Base-by-base conservation (phyloP, 768 basidiomycete species). In the Neoboletus magnificus region DNA sequence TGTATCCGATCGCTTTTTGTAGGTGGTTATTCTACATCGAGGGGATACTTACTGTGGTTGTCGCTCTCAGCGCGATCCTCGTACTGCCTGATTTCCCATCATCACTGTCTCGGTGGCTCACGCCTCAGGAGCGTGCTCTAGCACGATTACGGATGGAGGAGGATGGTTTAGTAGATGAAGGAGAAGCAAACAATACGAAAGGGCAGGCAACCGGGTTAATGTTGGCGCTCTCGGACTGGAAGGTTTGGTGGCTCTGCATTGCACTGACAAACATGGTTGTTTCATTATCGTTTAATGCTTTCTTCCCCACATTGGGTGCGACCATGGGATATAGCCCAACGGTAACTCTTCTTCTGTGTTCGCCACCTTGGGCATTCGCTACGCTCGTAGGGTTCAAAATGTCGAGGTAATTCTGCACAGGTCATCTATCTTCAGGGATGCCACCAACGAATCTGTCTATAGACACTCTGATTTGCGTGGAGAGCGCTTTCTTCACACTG, bases 161-260 rank as follows among this genome's bases (percentile, higher is more conserved):
- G 62, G 89, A 90, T 54, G 82, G 82, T 32, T 74, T 81, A 16
- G 74, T 77, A 12, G 82, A 84, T 52, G 73, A 80, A 42, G 73
- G 72, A 30, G 74, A 80, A 56, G 76, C 72, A 10, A 76, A 78
- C 48, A 45, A 49, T 22, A 45, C 44, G 25, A 56, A 71, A 11
- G 73, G 69, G 6, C 72, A 27, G 25, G 61, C 67, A 15, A 68
- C 71, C 23, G 88, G 87, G 10, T 65, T 91, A 4, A 58, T 70
- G 10, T 65, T 86, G 58, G 87, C 91, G 12, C 40, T 90, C 53
- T 76, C 75, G 20, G 92, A 94, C 64, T 84, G 86, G 87, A 89
- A 86, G 68, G 89, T 94, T 37, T 93, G 91, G 87, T 89, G 82
- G 81, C 76, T 95, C 42, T 78, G 86, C 20, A 52, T 90, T 29